Base-by-base conservation (phyloP, 2,329 filamentous ascomycete genomes). In the Penicillium sp. region DNA sequence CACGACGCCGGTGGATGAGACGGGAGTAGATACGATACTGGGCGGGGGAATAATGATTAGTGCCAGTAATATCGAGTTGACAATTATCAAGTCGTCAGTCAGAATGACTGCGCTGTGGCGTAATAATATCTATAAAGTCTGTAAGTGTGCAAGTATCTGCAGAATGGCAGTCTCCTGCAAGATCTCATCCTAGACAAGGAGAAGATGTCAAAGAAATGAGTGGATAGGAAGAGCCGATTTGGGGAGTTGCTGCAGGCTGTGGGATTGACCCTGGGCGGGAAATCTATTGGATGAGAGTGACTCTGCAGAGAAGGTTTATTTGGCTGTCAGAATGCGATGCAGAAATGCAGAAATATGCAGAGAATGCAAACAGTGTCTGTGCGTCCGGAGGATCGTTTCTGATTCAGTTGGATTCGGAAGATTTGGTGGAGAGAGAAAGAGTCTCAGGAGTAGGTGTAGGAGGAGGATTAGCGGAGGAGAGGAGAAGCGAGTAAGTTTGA, bases 261-360 rank as follows among this genome's bases (percentile, higher is more conserved):
- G 38, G 50, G 55, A 64, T 59, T 61, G 56, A 57, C 38, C 53
- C 51, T 56, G 57, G 47, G 58, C 60, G 61, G 62, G 40, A 61
- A 56, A 69, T 61, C 50, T 64, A 69, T 68, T 67, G 67, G 67
- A 60, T 58, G 51, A 44, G 62, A 63, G 55, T 22, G 42, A 56
- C 51, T 54, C 58, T 60, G 50, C 51, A 40, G 42, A 33, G 51
- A 40, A 10, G 38, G 51, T 40, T 54, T 22, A 28, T 26, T n/a
- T 26, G 30, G 10, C 26, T 56, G 37, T 44, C 35, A 22, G 33
- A 15, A 19, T 55, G 33, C 15, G 35, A 15, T 37, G 13, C 28
- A 51, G 33, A 24, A 17, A 49, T 54, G 47, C 45, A 55, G 47
- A 56, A 56, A 53, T 37, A 53, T 37, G 13, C 28, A 51, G 33